phyloP scores from a whole-genome alignment of 352 stramenopile genomes.

The Globisporangium parvum region DNA sequence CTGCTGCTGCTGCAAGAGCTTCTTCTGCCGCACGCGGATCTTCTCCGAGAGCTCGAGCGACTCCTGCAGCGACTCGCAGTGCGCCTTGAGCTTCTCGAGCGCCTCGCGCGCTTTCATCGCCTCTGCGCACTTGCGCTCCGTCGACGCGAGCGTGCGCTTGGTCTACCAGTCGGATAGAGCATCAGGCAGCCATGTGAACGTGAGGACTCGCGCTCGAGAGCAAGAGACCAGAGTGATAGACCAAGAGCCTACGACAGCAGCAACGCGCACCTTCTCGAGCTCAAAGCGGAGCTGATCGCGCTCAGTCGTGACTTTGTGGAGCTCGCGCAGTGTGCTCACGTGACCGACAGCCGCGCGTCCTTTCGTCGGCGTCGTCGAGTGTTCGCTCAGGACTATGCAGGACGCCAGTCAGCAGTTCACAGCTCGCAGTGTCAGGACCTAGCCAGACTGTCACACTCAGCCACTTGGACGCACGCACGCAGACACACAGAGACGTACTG shows the following conservation, averaged over 20 bases:
- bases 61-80: slow-evolving; percentile 72
- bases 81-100: slow-evolving; percentile 63
- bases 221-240: not conserved
- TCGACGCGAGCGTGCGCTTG: slow-evolving; percentile 28
- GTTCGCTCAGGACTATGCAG: slow-evolving; percentile 16
- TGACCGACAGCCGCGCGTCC: slow-evolving; percentile 10
- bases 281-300: slow-evolving; percentile 78
- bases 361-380: slow-evolving; percentile 12
- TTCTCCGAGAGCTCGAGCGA: slow-evolving; percentile 77
- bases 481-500: slow-evolving; percentile 5
- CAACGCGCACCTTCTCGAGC: slow-evolving; percentile 40
- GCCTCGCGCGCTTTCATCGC: slow-evolving; percentile 41
- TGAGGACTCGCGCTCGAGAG: not conserved
- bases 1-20: slow-evolving; percentile 49
- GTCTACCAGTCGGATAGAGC: slow-evolving; percentile 15
- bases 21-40: slow-evolving; percentile 74
- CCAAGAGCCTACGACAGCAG: not conserved
- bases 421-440: not conserved
- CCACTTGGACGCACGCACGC: too few relatives aligned
- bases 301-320: slow-evolving; percentile 60
- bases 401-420: not conserved
- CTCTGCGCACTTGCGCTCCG: slow-evolving; percentile 47
- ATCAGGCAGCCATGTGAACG: too few relatives aligned
- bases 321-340: slow-evolving; percentile 37
- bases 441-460: not conserved